phyloP scores from a whole-genome alignment of 1,139 yeast species.

The Yamadazyma songkhlaensis region DNA sequence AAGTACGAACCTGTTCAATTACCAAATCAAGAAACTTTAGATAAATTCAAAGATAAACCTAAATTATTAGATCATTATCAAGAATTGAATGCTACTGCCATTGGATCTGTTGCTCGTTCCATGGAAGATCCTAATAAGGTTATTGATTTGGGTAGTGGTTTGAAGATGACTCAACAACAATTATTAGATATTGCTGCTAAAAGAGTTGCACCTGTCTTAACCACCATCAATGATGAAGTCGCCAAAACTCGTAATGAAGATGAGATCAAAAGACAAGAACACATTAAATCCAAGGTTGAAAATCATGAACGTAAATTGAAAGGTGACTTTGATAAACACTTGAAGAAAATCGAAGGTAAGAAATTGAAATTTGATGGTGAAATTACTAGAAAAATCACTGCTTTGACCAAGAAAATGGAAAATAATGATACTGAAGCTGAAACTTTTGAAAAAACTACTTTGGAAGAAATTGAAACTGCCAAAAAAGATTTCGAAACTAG shows the following conservation, averaged over 20 bases:
- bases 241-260: constrained; percentile 46
- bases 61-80: constrained; percentile 45
- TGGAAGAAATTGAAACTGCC: constrained; percentile 45
- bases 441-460: constrained; percentile 38
- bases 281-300: constrained; percentile 34
- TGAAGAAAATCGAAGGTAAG: constrained; percentile 36
- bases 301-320: constrained; percentile 45
- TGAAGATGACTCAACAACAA: constrained; percentile 53
- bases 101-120: constrained; percentile 41
- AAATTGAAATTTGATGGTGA: constrained; percentile 40
- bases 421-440: constrained; percentile 32
- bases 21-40: constrained; percentile 40
- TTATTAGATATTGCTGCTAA: constrained; percentile 54
- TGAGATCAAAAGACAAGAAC: constrained; percentile 42
- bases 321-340: constrained; percentile 41
- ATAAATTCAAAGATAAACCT: constrained; percentile 47
- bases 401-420: constrained; percentile 25
- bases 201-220: constrained; percentile 55
- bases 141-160: constrained; percentile 54
- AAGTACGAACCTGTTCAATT: constrained; percentile 33
- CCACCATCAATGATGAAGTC: constrained; percentile 50
- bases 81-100: constrained; percentile 49
- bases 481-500: constrained; percentile 43
- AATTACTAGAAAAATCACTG: constrained; percentile 34
- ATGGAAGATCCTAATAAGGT: constrained; percentile 51